These are phyloP conservation scores for Psilocybe azurescens DNA, from an alignment of 768 basidiomycete species.

Conservation along the genomic window DNA sequence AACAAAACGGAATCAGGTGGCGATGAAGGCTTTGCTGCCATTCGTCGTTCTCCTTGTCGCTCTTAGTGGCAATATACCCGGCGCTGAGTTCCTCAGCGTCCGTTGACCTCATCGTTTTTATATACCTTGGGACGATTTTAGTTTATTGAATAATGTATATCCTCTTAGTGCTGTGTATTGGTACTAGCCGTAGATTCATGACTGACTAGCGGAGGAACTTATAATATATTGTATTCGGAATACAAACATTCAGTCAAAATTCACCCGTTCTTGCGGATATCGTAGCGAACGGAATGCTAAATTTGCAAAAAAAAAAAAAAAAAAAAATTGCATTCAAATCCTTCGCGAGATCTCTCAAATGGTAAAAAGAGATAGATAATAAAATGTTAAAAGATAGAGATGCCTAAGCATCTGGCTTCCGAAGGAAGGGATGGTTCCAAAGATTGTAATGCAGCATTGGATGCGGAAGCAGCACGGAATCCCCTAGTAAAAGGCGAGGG, in stretches of 20 bases:
- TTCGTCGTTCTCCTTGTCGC: slow-evolving; percentile 22
- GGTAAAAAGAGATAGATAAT: neutral
- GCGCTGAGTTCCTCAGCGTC: slow-evolving; percentile 9
- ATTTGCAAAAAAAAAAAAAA: neutral
- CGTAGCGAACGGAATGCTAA: neutral
- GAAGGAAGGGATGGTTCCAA: slow-evolving; percentile 42
- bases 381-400: slow-evolving; percentile 18
- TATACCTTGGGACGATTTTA: neutral
- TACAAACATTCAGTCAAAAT: neutral
- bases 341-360: neutral
- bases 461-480: slow-evolving; percentile 52
- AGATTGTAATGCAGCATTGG: slow-evolving; percentile 49
- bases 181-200: neutral
- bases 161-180: neutral
- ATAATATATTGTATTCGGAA: neutral
- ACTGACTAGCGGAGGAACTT: neutral
- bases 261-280: neutral
- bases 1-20: slow-evolving; percentile 21
- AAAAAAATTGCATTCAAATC: neutral
- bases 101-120: neutral
- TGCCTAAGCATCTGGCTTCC: slow-evolving; percentile 25
- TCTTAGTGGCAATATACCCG: slow-evolving; percentile 16
- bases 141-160: neutral
- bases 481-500: slow-evolving; percentile 64
- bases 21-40: slow-evolving; percentile 23